A percentile compares a stretch with the other conserved stretches of the same genome.
Evolutionary conservation across 805 yeast genomes (phyloP).

Genomic region (Yarrowia sp.): DNA sequence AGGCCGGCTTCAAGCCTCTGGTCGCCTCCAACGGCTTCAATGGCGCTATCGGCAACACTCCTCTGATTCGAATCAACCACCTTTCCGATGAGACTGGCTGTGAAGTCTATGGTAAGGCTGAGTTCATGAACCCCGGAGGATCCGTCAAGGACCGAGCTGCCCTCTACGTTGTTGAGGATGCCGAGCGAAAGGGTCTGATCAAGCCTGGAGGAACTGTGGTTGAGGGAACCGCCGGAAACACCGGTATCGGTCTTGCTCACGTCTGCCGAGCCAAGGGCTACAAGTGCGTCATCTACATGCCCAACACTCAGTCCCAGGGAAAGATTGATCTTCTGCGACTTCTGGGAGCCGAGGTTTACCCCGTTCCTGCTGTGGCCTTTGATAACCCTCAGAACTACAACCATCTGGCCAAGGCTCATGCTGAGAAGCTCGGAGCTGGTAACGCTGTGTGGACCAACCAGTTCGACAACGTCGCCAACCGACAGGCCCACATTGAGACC

Average conservation of each 20-base stretch:
- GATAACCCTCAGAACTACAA: conserved; percentile 85
- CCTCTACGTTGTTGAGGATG: conserved; percentile 74
- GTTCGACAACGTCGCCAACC: conserved; percentile 85
- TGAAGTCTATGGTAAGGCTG: conserved; percentile 88
- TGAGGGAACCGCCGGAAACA: conserved; percentile 95
- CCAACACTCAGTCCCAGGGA: conserved; percentile 82
- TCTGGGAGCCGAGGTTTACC: conserved; percentile 85
- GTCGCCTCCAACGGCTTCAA: conserved; percentile 61
- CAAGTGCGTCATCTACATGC: conserved; percentile 87
- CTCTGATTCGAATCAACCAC: conserved; percentile 67
- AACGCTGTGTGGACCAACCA: conserved; percentile 95
- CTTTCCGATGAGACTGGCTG: conserved; percentile 67
- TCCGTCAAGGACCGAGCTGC: conserved; percentile 93
- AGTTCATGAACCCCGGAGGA: conserved; percentile 93
- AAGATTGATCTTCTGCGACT: conserved; percentile 76
- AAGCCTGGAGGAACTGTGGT: conserved; percentile 84
- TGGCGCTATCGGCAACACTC: conserved; percentile 93
- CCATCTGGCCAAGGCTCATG: conserved; percentile 86
- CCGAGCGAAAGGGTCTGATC: conserved; percentile 66
- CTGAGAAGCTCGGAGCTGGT: conserved; percentile 60
- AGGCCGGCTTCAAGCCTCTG: conserved; percentile 29
- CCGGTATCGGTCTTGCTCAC: conserved; percentile 91
- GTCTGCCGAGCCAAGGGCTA: conserved; percentile 81
- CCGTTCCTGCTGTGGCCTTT: conserved; percentile 86
- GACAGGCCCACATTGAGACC: conserved; percentile 86